Percentiles rank a stretch among this genome's conserved stretches.
Conservation (phyloP, 768 basidiomycete genomes). For the Suillus weaverae region DNA sequence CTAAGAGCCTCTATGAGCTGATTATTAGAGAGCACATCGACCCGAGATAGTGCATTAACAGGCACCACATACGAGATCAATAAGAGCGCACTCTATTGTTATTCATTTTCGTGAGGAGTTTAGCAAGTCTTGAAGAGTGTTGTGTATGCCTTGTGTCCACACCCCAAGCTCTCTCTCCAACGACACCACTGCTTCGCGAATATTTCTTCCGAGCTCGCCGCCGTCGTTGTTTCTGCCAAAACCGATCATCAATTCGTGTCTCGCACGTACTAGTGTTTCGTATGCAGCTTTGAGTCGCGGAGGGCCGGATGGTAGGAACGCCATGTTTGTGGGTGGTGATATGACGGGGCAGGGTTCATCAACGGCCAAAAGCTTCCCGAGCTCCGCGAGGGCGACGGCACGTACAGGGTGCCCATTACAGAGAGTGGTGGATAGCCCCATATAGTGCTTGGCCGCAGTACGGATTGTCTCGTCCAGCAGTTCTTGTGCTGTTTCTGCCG, state of each 20-base stretch:
- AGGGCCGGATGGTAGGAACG: constrained; percentile 70
- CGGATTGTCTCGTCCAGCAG: constrained; percentile 64
- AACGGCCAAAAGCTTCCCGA: constrained; percentile 79
- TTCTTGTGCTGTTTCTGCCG: constrained; percentile 43
- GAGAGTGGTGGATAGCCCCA: constrained; percentile 56
- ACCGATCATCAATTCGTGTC: constrained; percentile 61
- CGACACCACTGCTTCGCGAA: constrained; percentile 57
- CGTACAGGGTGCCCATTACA: constrained; percentile 73
- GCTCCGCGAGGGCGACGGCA: constrained; percentile 72
- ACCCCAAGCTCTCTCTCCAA: constrained; percentile 73
- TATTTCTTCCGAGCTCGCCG: constrained; percentile 65
- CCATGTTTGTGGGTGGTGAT: constrained; percentile 14
- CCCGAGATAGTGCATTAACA: not conserved
- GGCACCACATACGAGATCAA: not conserved
- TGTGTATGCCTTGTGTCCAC: constrained; percentile 64
- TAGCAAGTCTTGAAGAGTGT: constrained; percentile 47
- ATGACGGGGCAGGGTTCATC: constrained; percentile 61
- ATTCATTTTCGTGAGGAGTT: constrained; percentile 1
- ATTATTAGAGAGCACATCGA: not conserved
- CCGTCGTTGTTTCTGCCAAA: constrained; percentile 74
- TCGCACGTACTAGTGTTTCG: constrained; percentile 62
- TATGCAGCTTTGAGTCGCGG: constrained; percentile 62
- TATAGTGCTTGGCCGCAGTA: constrained; percentile 50
- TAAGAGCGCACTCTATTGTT: not conserved
- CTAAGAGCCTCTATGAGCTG: not conserved